phyloP scores from a whole-genome alignment of 176 grass and related monocot species.

The Oryza meridionalis region DNA sequence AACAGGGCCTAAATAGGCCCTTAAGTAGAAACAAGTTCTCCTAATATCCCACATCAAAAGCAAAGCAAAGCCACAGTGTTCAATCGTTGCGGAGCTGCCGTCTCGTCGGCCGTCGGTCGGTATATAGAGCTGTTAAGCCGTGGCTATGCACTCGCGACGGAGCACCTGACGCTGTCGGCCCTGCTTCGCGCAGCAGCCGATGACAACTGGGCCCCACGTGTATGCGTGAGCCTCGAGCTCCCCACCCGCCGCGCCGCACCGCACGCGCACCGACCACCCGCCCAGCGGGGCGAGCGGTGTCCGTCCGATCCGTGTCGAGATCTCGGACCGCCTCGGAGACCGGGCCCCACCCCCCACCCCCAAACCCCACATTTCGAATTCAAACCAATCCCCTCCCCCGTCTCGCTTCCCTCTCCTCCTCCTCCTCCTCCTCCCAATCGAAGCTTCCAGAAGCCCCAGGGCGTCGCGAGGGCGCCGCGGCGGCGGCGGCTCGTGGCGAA shows the following conservation, averaged over 20 bases:
- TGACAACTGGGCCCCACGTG: neutral
- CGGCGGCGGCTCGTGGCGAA: neutral
- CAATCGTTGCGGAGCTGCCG: neutral
- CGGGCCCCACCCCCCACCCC: neutral
- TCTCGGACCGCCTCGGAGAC: constrained; percentile 20
- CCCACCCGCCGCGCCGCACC: neutral
- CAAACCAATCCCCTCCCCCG: neutral
- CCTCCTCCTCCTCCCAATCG: neutral
- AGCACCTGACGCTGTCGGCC: neutral
- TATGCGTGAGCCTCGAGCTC: neutral
- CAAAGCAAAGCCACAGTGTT: neutral
- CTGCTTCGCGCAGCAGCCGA: too few species aligned
- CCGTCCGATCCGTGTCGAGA: constrained; percentile 48
- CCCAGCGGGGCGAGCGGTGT: neutral
- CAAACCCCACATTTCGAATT: constrained; percentile 49
- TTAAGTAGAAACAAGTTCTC: too few species aligned
- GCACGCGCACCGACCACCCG: neutral
- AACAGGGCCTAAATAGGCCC: too few species aligned
- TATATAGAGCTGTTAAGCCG: neutral
- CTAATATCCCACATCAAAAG: too few species aligned
- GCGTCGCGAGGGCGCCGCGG: neutral
- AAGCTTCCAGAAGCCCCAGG: constrained; percentile 33
- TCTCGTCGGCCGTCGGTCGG: neutral
- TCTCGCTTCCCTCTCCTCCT: neutral
- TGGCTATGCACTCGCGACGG: neutral